Base-by-base conservation (phyloP, 1,284 basidiomycete genomes). In the Sanguinoderma infundibulare region DNA sequence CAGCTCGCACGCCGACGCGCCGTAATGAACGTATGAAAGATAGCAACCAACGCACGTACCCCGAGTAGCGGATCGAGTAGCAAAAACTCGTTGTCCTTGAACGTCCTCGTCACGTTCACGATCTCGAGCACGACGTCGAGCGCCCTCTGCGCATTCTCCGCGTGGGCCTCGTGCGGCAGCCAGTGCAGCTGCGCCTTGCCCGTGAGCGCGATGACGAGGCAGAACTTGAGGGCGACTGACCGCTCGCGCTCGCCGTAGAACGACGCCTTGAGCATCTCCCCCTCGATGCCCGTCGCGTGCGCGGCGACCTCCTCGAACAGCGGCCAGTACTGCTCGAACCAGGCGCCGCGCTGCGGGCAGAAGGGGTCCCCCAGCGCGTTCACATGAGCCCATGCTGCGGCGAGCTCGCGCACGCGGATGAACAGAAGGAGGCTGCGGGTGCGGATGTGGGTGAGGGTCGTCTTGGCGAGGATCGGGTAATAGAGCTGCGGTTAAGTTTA, bases 291-390 rank as follows among this genome's bases (percentile, higher is more conserved):
- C 17, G 68, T 38, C 53, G 60, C 61, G 55, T 71, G 70, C 44
- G 64, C 60, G 12, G 68, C 57, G 26, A 70, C 55, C 42, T 71
- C 69, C 50, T 69, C 68, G 14, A 73, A 62, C 20, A 67, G 63
- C 24, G 67, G 60, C 70, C 70, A 73, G 63, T 72, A 73, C n/a
- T 61, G 39, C 20, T 65, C 62, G 55, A 70, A 70, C 69, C 70
- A 71, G 49, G 62, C 62, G 9, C 58, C 39, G 17, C 66, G 68
- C n/a, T 56, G 59, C 14, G 57, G 53, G 12, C 61, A 28, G 51
- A 63, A 62, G 30, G 60, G 22, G 57, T 24, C 34, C 57, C 17
- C 6, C n/a, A 54, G 8, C 22, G 52, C n/a, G 46, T 63, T 32
- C 57, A 66, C 30, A 8, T 60, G 51, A 17, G 46, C 59, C 67